These are phyloP conservation scores for Leptodermis oblonga DNA, from an alignment of 257 asterid genomes.

Conservation along the genomic window DNA sequence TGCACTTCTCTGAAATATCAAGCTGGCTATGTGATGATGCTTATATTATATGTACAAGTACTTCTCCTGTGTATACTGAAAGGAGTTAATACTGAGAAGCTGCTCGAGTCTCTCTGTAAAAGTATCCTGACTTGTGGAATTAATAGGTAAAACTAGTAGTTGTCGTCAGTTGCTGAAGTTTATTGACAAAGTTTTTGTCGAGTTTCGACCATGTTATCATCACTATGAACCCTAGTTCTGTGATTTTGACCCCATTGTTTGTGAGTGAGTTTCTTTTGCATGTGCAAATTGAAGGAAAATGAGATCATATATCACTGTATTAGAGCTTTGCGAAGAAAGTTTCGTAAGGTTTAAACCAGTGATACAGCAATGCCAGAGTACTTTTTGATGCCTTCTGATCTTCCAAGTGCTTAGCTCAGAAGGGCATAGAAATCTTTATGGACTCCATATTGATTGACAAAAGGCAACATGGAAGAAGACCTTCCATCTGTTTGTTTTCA, in stretches of 20 bases:
- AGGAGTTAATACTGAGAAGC: background rate
- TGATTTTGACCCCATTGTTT: background rate
- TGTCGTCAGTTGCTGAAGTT: background rate
- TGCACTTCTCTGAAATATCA: too few species aligned
- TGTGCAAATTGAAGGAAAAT: background rate
- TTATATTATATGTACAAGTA: background rate
- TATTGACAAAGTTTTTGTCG: background rate
- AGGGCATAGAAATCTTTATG: background rate
- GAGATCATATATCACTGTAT: constrained; percentile 1
- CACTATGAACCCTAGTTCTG: background rate
- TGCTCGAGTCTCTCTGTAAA: background rate
- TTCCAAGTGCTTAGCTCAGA: background rate
- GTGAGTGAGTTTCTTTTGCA: background rate
- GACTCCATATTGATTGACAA: background rate
- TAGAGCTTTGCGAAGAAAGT: constrained; percentile 6
- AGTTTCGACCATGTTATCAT: background rate
- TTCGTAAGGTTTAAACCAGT: constrained; percentile 12
- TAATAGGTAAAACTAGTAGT: background rate
- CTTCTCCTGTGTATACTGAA: background rate
- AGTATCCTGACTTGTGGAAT: background rate
- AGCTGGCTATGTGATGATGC: background rate
- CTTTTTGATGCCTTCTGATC: background rate
- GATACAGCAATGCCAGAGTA: constrained; percentile 9
- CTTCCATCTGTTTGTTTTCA: too few species aligned
- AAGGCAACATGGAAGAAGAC: background rate